phyloP scores from a whole-genome alignment of 73 alveolate species.

The Tetrahymena thermophila region DNA sequence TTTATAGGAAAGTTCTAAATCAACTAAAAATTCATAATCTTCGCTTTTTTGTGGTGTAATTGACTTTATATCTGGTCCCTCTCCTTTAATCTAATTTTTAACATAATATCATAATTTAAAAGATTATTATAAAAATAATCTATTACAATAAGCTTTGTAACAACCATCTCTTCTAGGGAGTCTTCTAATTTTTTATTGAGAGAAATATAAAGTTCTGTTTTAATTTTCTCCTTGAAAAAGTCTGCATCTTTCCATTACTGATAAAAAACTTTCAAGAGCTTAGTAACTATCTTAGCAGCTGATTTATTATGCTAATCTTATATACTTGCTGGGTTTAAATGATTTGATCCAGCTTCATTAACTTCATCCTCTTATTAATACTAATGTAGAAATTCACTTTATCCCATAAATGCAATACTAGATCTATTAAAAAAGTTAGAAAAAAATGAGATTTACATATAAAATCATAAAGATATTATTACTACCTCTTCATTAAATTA shows the following conservation, averaged over 20 bases:
- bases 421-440: background rate
- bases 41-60: background rate
- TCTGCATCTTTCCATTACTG: background rate
- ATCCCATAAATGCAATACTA: background rate
- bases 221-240: background rate
- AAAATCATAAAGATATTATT: too few species aligned
- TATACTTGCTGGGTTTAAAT: background rate
- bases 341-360: background rate
- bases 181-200: background rate
- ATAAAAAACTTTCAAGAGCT: background rate
- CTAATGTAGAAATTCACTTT: background rate
- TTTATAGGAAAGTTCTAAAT: background rate
- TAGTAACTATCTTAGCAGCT: background rate
- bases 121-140: background rate
- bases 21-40: background rate
- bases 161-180: background rate
- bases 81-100: background rate
- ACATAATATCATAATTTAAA: background rate
- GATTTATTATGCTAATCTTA: background rate
- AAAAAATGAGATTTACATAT: background rate
- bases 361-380: background rate
- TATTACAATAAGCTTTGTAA: background rate
- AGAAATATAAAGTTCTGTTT: background rate
- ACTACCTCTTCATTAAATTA: background rate
- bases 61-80: background rate